These are phyloP conservation scores for Scheffersomyces cryptocercus DNA, from an alignment of 1,139 yeast genomes.

Conservation along the genomic window DNA sequence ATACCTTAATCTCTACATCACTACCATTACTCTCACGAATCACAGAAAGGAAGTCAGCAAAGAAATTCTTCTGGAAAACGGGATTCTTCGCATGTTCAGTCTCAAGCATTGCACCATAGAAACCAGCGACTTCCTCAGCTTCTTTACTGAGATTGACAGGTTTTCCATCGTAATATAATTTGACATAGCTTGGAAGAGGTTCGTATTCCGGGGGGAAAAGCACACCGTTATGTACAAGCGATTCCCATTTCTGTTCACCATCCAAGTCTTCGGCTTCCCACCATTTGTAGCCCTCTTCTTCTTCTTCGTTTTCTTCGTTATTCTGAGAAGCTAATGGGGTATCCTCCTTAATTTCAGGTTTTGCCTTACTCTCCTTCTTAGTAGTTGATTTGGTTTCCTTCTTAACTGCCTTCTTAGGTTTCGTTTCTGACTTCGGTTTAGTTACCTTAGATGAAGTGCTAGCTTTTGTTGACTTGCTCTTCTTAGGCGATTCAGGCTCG, in stretches of 20 bases:
- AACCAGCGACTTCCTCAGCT: constrained; percentile 97
- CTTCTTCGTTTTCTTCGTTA: constrained; percentile 49
- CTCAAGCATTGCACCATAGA: constrained; percentile 84
- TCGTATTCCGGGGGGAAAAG: constrained; percentile 91
- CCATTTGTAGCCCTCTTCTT: constrained; percentile 71
- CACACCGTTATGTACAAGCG: constrained; percentile 87
- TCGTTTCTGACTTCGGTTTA: constrained; percentile 3
- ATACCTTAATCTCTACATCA: constrained; percentile 53
- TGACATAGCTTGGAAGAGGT: constrained; percentile 79
- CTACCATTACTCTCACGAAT: constrained; percentile 71
- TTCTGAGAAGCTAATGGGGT: background rate
- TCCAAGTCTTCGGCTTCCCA: constrained; percentile 79
- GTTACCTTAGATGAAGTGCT: background rate
- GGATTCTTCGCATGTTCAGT: constrained; percentile 90
- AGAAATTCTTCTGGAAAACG: constrained; percentile 83
- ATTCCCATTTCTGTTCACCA: constrained; percentile 81
- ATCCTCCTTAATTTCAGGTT: constrained; percentile 12
- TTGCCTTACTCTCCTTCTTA: constrained; percentile 1
- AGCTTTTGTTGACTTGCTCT: background rate
- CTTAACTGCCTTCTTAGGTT: constrained; percentile 3
- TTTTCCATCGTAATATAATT: constrained; percentile 71
- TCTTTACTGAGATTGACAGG: constrained; percentile 72
- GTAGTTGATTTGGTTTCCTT: constrained; percentile 3
- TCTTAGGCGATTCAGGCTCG: constrained; percentile 1
- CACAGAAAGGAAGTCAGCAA: constrained; percentile 71